Evolutionary conservation across 192 early-diverging fungal genomes (phyloP), one percentile per base, ranked within the genome.

Genomic region (Coemansia sp.): DNA sequence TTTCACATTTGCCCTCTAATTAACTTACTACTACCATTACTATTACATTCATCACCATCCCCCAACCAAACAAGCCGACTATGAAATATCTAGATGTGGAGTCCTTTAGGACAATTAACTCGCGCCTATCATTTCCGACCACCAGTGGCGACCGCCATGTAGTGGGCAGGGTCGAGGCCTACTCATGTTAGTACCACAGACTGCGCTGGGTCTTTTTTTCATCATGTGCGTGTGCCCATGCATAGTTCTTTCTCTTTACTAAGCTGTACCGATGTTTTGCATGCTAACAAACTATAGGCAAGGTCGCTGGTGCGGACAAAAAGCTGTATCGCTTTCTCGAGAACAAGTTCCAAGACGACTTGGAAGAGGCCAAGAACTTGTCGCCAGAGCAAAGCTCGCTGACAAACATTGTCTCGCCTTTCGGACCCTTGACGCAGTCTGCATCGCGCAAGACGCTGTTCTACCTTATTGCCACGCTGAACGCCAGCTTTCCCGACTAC

Each of bases 401-500:
- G 36, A 90, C 88, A 9, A 89, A 90, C 73, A 86, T 87, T 42
- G 84, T 91, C 36, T 93, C 93, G 27, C 94, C 95, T 61, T 95
- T 93, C 87, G 95, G 96, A n/a, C 91, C 94, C 15, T 80, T 98
- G 67, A 88, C 90, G n/a, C 87, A 96, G 74, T 73, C 91, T 2
- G 89, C 95, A 3, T 93, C 93, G 22, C 86, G 95, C 41, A 92
- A 92, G 85, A 95, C 93, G 7, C 86, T 98, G 42, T 98, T 98
- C 76, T 97, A 97, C 68, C 86, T 99, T 33, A 91, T 99, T 20
- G 94, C 93, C 15, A 99, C 97, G 6, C 85, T 99, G 42, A 99
- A 99, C 77, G 92, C 95, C 3, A 93, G 93, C 10, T 99, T 93
- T 68, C 96, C 97, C 12, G 96, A 99, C 78, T 96, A 97, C 76